phyloP scores from a whole-genome alignment of 768 basidiomycete species.

The Collybia sordida region DNA sequence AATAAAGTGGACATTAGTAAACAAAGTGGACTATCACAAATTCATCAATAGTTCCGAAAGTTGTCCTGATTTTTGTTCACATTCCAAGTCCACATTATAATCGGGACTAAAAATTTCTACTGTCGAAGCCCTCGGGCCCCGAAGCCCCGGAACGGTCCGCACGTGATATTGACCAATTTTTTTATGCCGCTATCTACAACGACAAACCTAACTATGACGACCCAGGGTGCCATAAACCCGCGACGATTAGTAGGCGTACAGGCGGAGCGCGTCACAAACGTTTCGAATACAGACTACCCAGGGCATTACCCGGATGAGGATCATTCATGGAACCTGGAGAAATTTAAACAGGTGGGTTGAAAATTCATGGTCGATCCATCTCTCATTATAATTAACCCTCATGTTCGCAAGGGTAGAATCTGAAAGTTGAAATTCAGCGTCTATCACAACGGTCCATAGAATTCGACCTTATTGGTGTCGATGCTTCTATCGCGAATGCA shows the following conservation, averaged over 20 bases:
- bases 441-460: slow-evolving; percentile 85
- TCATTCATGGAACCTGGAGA: slow-evolving; percentile 75
- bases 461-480: slow-evolving; percentile 94
- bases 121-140: background rate
- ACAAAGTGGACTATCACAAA: too few species aligned
- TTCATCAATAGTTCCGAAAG: too few species aligned
- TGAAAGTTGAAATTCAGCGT: slow-evolving; percentile 72
- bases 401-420: slow-evolving; percentile 53
- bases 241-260: slow-evolving; percentile 65
- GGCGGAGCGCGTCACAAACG: slow-evolving; percentile 71
- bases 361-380: slow-evolving; percentile 4
- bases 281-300: slow-evolving; percentile 89
- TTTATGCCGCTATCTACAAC: too few species aligned
- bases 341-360: slow-evolving; percentile 71
- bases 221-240: slow-evolving; percentile 20
- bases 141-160: too few species aligned
- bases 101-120: background rate
- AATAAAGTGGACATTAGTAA: too few species aligned
- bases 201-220: slow-evolving; percentile 7
- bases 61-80: too few species aligned
- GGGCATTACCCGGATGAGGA: slow-evolving; percentile 87
- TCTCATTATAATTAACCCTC: slow-evolving; percentile 12
- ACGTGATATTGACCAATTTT: too few species aligned
- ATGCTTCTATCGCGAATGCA: slow-evolving; percentile 95
- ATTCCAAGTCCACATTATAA: background rate